Conservation (phyloP, 306 rosid genomes). For the Pyrus betulifolia region DNA sequence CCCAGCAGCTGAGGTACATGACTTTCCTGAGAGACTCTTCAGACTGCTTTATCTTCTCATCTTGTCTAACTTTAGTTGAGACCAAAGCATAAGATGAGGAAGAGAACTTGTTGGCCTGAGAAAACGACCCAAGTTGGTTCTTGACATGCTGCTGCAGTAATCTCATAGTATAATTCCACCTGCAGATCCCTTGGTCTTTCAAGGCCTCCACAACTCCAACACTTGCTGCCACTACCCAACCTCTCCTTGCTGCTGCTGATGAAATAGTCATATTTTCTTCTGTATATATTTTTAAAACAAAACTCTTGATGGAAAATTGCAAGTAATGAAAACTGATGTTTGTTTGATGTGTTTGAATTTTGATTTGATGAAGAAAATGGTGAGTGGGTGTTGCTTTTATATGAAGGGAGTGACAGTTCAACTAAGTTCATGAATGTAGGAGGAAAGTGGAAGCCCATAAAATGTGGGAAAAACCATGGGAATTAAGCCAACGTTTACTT, state of each 20-base stretch:
- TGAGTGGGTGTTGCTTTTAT: neutral
- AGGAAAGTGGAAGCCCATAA: neutral
- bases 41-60: slow-evolving; percentile 36
- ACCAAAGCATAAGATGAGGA: slow-evolving; percentile 27
- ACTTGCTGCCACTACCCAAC: slow-evolving; percentile 27
- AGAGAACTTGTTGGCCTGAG: slow-evolving; percentile 30
- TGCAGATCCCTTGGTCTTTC: slow-evolving; percentile 62
- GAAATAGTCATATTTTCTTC: slow-evolving; percentile 12
- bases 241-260: neutral
- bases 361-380: neutral
- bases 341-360: neutral
- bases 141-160: slow-evolving; percentile 31
- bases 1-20: slow-evolving; percentile 64
- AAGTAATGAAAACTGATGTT: neutral
- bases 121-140: slow-evolving; percentile 18
- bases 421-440: too few species aligned
- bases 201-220: slow-evolving; percentile 34
- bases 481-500: neutral
- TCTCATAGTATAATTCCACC: slow-evolving; percentile 29
- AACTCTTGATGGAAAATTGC: neutral
- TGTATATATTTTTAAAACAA: neutral
- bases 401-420: neutral
- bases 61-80: slow-evolving; percentile 23
- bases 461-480: neutral
- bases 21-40: slow-evolving; percentile 66